Evolutionary conservation across 1,284 basidiomycete species (phyloP).

Genomic region (Cutaneotrichosporon cavernicola): DNA sequence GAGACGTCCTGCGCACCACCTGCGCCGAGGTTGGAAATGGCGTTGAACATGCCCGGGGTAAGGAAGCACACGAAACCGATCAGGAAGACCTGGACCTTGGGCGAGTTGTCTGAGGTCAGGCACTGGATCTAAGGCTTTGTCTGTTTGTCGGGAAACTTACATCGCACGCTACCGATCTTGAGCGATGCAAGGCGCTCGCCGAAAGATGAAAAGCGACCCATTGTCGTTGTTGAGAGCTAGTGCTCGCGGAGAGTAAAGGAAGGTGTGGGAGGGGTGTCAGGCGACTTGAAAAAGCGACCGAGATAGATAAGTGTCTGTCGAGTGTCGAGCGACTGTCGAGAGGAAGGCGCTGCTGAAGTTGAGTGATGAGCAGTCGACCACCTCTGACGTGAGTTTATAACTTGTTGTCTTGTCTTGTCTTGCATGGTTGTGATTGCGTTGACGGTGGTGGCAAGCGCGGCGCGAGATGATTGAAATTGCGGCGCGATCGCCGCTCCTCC

Average conservation of each 20-base stretch:
- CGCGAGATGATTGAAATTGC: neutral
- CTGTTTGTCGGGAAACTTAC: slow-evolving; percentile 15
- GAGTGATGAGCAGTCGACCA: neutral
- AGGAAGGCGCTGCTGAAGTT: neutral
- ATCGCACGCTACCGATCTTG: slow-evolving; percentile 24
- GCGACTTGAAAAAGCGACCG: neutral
- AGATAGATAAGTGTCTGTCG: neutral
- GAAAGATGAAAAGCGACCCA: neutral
- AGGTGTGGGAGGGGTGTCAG: neutral
- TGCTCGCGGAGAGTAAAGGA: neutral
- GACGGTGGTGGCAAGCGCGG: neutral
- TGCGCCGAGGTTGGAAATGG: slow-evolving; percentile 57
- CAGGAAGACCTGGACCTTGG: slow-evolving; percentile 55
- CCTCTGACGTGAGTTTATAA: neutral
- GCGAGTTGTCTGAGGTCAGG: slow-evolving; percentile 45
- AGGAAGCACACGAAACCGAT: slow-evolving; percentile 56
- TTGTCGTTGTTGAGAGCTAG: neutral
- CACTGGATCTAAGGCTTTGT: neutral
- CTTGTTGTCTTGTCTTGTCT: neutral
- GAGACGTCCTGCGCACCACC: slow-evolving; percentile 55
- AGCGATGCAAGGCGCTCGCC: slow-evolving; percentile 13
- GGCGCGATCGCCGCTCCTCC: slow-evolving; percentile 3
- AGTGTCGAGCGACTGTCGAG: neutral
- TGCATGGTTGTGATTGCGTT: neutral
- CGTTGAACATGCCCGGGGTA: slow-evolving; percentile 59